These are phyloP conservation scores for Russula olivacea DNA, from an alignment of 768 basidiomycete genomes.

Conservation along the genomic window DNA sequence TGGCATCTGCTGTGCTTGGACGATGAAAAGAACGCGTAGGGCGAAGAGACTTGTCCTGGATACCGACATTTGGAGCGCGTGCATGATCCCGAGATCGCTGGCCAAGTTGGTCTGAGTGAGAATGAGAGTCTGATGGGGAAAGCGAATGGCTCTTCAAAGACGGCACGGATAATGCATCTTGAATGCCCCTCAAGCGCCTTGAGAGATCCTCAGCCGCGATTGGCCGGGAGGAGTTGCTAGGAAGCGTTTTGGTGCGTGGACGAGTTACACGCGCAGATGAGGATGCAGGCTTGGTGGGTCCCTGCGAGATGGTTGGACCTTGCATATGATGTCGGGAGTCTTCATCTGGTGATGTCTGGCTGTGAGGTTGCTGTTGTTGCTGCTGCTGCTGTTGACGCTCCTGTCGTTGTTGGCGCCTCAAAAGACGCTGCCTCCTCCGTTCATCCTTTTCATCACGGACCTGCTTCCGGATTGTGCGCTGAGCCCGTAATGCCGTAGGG, in stretches of 20 bases:
- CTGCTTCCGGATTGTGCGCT: conserved; percentile 70
- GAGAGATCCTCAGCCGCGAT: conserved; percentile 21
- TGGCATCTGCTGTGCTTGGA: conserved; percentile 34
- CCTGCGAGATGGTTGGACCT: neutral
- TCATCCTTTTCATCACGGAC: conserved; percentile 63
- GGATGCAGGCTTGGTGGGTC: neutral
- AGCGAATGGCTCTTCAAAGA: neutral
- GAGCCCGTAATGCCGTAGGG: conserved; percentile 76
- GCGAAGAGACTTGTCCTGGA: conserved; percentile 36
- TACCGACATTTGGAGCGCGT: conserved; percentile 15
- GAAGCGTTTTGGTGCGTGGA: conserved; percentile 22
- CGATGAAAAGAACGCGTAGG: conserved; percentile 60
- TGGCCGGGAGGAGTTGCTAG: conserved; percentile 17
- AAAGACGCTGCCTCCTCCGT: conserved; percentile 36
- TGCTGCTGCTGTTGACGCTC: neutral
- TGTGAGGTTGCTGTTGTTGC: conserved; percentile 1
- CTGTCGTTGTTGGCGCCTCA: conserved; percentile 25
- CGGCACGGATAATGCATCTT: conserved; percentile 8
- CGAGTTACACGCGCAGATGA: conserved; percentile 6
- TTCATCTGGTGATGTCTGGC: neutral
- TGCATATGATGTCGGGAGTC: neutral
- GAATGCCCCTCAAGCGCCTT: conserved; percentile 20
- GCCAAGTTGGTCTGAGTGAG: conserved; percentile 16
- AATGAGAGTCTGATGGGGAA: neutral
- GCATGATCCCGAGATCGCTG: conserved; percentile 27